Evolutionary conservation across 805 yeast species (phyloP), one percentile per base, ranked within the genome.

Genomic region (Saccharomycopsis javanensis): DNA sequence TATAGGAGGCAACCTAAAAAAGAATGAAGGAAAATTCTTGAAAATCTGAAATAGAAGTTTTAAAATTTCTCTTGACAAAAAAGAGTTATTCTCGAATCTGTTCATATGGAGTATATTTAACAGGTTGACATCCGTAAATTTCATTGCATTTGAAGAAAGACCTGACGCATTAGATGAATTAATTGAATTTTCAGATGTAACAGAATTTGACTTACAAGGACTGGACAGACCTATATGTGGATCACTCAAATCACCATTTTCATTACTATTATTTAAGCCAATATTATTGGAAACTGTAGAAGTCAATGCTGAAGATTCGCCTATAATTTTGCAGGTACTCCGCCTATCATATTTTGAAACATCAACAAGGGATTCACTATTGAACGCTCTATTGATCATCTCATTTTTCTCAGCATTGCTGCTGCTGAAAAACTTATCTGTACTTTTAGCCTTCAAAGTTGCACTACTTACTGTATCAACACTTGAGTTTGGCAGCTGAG

Each of bases 61-160:
- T 7, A 58, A 52, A 48, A 58, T 55, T 54, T 60, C 62, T 53
- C 62, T 53, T 2, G 62, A 53, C n/a, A 60, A 51, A 31, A 58
- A 58, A n/a, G 59, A 50, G 18, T 28, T 35, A 33, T 60, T 58
- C 8, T 54, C 59, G 5, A 55, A 57, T 16, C 57, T 31, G 16
- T 53, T 53, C 54, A 55, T 50, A 42, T 60, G 58, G 37, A 55
- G 59, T 16, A 48, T 20, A 35, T 58, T 58, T 18, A 55, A 51
- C 28, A 20, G 48, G 15, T 20, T 42, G 15, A 10, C 23, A 42
- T 42, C 13, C 10, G n/a, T 20, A 8, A 42, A 23, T 3, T 20
- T 46, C 18, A 31, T 53, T 28, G 7, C 13, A 15, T 18, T 42
- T 2, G 48, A 42, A 11, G n/a, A 8, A 15, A 15, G 48, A 13